Base-by-base conservation (phyloP, 1,284 basidiomycete genomes). In the Phylloporus gajari region DNA sequence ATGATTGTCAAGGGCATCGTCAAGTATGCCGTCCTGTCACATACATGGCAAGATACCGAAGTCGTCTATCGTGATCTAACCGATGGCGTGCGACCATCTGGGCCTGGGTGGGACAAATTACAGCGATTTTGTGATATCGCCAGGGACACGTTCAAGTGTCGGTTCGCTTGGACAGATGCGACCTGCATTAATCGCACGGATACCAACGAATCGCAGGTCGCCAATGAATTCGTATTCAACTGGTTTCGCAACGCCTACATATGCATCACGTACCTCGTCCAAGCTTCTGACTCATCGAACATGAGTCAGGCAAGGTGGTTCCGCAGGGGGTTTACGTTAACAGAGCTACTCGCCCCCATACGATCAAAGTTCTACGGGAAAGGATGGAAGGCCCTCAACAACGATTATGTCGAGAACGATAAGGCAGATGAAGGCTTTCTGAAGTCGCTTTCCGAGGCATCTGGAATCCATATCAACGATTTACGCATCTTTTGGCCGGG, bases 201-300 rank as follows among this genome's bases (percentile, higher is more conserved):
- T 25, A 44, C 1, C 27, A 23, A 1, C 12, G 74, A 77, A 11
- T 48, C 53, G 13, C 59, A 77, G 46, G 32, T 12, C 44, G 62
- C 60, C 17, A n/a, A 58, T 8, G 53, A 71, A 46, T 70, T 53
- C 17, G 30, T 68, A 17, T 77, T 79, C 38, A 56, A 64, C 40
- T 79, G 77, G 76, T 77, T 53, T 38, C 76, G 77, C 65, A 76
- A 79, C 9, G 76, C 76, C 19, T 69, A 78, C 15, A 63, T 78
- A 5, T 77, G 74, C 63, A 69, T 77, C 21, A 70, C 67, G 25
- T 56, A 79, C 67, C 76, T 77, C 59, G 65, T 65, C 4, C 56
- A 12, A 2, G 53, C 73, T 30, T 65, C 67, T 15, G 60, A 63
- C 25, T 32, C n/a, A 19, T 73, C 35, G 40, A 53, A 74, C 32